phyloP scores from a whole-genome alignment of 2,329 filamentous ascomycete genomes.

The Diaporthe aspalathi region DNA sequence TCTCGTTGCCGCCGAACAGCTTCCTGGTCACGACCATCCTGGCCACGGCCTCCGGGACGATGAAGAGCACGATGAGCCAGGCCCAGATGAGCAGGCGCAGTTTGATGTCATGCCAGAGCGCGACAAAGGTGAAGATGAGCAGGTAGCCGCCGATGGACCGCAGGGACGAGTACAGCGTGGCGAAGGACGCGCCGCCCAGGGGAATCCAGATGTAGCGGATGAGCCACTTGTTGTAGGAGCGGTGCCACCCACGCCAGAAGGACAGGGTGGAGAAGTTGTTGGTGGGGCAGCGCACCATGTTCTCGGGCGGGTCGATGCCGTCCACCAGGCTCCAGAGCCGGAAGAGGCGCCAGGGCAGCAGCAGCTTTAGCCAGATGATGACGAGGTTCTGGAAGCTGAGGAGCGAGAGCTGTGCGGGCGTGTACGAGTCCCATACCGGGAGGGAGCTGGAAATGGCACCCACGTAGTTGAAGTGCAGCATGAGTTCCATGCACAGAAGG shows the following conservation, averaged over 20 bases:
- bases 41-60: conserved; percentile 86
- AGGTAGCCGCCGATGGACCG: conserved; percentile 80
- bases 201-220: conserved; percentile 95
- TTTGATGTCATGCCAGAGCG: conserved; percentile 97
- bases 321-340: conserved; percentile 94
- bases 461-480: conserved; percentile 92
- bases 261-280: conserved; percentile 91
- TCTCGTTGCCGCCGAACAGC: conserved; percentile 77
- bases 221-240: conserved; percentile 94
- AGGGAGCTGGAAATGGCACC: conserved; percentile 87
- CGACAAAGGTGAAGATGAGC: conserved; percentile 94
- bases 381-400: conserved; percentile 96
- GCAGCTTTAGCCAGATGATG: conserved; percentile 96
- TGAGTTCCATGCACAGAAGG: conserved; percentile 88
- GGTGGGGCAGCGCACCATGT: conserved; percentile 96
- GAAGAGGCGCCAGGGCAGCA: conserved; percentile 98
- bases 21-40: conserved; percentile 76
- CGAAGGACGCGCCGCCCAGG: conserved; percentile 76
- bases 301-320: conserved; percentile 94
- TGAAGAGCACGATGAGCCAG: conserved; percentile 94
- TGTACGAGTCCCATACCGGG: conserved; percentile 85
- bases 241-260: conserved; percentile 98
- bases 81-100: conserved; percentile 93
- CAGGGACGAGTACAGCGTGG: conserved; percentile 58
- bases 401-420: conserved; percentile 87